These are phyloP conservation scores for Rostrohypoxylon terebratum DNA, from an alignment of 495 filamentous ascomycete species.

Conservation along the genomic window DNA sequence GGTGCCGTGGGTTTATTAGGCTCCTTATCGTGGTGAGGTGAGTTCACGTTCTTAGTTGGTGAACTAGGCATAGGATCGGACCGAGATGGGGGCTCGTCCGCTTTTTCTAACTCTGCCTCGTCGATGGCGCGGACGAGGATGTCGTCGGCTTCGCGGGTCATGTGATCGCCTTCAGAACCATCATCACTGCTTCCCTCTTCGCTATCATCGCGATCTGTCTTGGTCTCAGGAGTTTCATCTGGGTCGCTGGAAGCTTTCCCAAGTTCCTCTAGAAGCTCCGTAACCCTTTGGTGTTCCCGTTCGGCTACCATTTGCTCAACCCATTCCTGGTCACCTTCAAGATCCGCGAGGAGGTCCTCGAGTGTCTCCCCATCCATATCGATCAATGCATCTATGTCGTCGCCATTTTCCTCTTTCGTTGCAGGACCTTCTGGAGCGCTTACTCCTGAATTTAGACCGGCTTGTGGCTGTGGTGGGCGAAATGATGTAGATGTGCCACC, in stretches of 20 bases:
- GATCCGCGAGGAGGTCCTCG: constrained; percentile 53
- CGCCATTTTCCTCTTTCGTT: constrained; percentile 7
- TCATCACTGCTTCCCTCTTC: constrained; percentile 39
- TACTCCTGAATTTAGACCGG: constrained; percentile 5
- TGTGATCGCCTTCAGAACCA: constrained; percentile 58
- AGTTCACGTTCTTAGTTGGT: constrained; percentile 19
- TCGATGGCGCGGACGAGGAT: constrained; percentile 54
- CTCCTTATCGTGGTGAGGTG: constrained; percentile 9
- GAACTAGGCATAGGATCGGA: constrained; percentile 16
- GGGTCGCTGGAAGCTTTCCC: constrained; percentile 22
- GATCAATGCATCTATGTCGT: constrained; percentile 40
- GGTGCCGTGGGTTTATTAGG: not conserved
- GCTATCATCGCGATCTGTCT: constrained; percentile 19
- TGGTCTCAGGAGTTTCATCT: not conserved
- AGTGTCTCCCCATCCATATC: constrained; percentile 52
- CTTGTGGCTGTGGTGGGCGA: constrained; percentile 14
- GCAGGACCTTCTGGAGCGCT: constrained; percentile 24
- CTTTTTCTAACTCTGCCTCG: constrained; percentile 51
- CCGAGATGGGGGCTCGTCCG: constrained; percentile 24
- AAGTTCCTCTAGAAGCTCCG: constrained; percentile 45
- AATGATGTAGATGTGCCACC: not conserved
- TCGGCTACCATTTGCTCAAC: constrained; percentile 42
- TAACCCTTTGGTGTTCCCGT: constrained; percentile 45
- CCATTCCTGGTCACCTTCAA: constrained; percentile 47
- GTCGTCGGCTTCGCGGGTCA: constrained; percentile 50